A percentile compares a stretch with the other conserved stretches of the same genome.
These are phyloP conservation scores for Trametes meyenii DNA, from an alignment of 768 basidiomycete genomes.

Conservation along the genomic window DNA sequence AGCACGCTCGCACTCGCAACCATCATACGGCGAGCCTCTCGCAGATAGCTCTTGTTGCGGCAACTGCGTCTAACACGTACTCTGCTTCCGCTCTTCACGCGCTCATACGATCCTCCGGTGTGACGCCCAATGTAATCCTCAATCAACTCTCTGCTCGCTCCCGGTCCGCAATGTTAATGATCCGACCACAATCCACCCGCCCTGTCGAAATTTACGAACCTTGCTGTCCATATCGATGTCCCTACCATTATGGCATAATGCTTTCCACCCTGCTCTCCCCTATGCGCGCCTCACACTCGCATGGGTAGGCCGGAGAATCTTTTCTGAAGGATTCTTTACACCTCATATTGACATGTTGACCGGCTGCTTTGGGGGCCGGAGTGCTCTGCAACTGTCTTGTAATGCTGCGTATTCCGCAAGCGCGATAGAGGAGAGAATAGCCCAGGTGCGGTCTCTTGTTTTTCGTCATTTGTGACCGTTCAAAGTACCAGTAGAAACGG, in stretches of 20 bases:
- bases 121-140: neutral
- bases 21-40: constrained; percentile 81
- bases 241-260: constrained; percentile 15
- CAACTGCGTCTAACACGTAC: constrained; percentile 3
- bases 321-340: neutral
- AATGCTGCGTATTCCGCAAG: too few species aligned
- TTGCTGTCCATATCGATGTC: constrained; percentile 13
- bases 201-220: constrained; percentile 1
- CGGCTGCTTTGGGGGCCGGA: too few species aligned
- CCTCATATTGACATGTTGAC: too few species aligned
- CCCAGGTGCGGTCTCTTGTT: too few species aligned
- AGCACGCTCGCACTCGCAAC: constrained; percentile 74
- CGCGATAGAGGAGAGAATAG: too few species aligned
- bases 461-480: too few species aligned
- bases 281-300: neutral
- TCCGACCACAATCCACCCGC: neutral
- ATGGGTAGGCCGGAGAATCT: neutral
- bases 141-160: neutral
- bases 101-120: neutral
- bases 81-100: neutral
- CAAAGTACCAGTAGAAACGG: too few species aligned
- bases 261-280: neutral
- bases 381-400: too few species aligned
- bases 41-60: constrained; percentile 37
- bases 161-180: neutral